phyloP scores from a whole-genome alignment of 1,284 basidiomycete species.

The Fomitopsis schrenkii region DNA sequence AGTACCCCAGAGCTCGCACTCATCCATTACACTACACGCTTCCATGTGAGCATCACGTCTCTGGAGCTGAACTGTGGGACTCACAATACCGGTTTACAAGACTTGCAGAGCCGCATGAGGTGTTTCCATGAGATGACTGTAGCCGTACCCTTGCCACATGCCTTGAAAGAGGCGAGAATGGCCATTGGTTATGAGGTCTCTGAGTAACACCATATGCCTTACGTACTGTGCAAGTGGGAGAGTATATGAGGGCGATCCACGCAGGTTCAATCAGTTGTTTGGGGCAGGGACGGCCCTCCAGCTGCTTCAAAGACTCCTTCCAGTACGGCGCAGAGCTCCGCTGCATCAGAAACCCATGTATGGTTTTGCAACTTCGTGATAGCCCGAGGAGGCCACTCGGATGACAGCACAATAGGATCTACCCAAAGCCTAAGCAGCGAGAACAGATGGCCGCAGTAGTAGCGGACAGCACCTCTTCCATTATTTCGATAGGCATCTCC shows the following conservation, averaged over 20 bases:
- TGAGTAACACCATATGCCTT: not conserved
- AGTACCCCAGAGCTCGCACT: not conserved
- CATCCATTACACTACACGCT: not conserved
- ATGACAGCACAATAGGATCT: not conserved
- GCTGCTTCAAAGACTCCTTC: not conserved
- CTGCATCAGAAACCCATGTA: not conserved
- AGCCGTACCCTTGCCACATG: not conserved
- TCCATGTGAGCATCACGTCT: not conserved
- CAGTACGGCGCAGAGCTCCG: not conserved
- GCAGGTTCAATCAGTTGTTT: not conserved
- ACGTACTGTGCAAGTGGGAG: not conserved
- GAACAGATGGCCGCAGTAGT: no score
- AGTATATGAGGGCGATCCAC: not conserved
- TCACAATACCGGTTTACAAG: not conserved
- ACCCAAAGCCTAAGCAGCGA: not conserved
- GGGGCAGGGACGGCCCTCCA: not conserved
- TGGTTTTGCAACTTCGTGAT: not conserved
- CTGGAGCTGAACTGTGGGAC: not conserved
- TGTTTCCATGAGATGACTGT: not conserved
- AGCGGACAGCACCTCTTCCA: not conserved
- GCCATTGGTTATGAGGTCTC: no score
- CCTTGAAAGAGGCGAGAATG: not conserved
- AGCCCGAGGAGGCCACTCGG: not conserved
- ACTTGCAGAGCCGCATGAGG: not conserved
- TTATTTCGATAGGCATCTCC: not conserved